Base-by-base conservation (phyloP, 345 rosid genomes). In the Crucihimalaya himalaica region DNA sequence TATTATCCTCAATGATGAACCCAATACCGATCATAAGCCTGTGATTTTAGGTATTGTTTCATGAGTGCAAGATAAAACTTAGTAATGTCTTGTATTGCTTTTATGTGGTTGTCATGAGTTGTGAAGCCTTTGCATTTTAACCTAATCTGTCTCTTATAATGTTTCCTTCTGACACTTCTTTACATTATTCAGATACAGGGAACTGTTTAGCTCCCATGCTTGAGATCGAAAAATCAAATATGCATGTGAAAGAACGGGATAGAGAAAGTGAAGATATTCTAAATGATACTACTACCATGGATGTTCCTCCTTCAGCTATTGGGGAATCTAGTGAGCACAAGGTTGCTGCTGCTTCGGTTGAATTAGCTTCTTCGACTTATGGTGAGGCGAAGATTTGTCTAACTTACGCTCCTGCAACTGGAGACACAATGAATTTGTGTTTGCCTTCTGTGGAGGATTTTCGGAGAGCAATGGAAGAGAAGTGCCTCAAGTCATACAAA, bases 371-470 rank as follows among this genome's bases (percentile, higher is more conserved):
- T 62, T 86, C 89, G 4, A 51, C 85, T 11, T 68, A 68, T 61
- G 90, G 93, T 76, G 97, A 89, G 84, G 92, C 84, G 78, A 89
- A 88, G 83, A 77, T 88, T 75, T 79, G 78, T 82, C 64, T 92
- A 54, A 85, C 79, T 77, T 92, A 81, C 80, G 64, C 66, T 66
- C 79, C 84, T 81, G 55, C 82, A 73, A 52, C 76, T 80, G 86
- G 83, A 75, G 82, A 82, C 53, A 79, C 84, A 54, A n/a, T 67
- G 32, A 52, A 13, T 67, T 81, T 82, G 69, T 83, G 80, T 54
- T 81, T 86, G 82, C 91, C 91, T 76, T 82, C 71, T 78, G 68
- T 81, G 72, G 89, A 87, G 76, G 87, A 81, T 29, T 82, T 89
- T 62, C 82, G 85, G 68, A 80, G 75, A 81, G 78, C 72, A 68